Base-by-base conservation (phyloP, 1,284 basidiomycete species). In the Leccinum huronense region DNA sequence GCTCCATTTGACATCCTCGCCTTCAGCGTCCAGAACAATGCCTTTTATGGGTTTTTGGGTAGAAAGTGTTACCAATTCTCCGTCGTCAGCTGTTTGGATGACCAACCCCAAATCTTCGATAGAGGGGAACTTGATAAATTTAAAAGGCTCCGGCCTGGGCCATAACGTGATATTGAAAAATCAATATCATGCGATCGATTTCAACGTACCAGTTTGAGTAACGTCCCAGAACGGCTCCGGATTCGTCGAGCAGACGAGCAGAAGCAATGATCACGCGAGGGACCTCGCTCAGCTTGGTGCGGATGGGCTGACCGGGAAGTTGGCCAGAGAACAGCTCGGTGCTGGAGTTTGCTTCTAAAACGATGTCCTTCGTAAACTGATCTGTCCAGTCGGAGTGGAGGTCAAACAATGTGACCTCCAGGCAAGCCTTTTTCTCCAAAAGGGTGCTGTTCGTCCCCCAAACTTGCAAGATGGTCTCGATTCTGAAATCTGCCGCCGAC, bases 371-470 rank as follows among this genome's bases (percentile, higher is more conserved):
- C 23, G 76, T 70, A 78, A 81, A 86, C 19, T 71, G 79, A 58
- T 87, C 80, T 33, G 76, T 82, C 84, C 86, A 87, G 59, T 84
- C 79, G 33, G 87, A 81, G 60, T 84, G 74, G 57, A 92, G 75
- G 72, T 94, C 89, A 73, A 90, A 94, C 5, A 84, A 82, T 31
- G 83, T 83, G 56, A 95, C 82, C 67, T 90, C 86, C 64, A 95
- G 79, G 16, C 75, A 84, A 38, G 79, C 87, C 16, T 77, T 76
- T 73, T 87, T 87, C 68, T 83, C 79, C 30, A 75, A 61, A 13
- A 93, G 78, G 7, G 86, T 88, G 70, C 86, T 87, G 78, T 94
- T 95, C 62, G 91, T 91, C 9, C 85, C 93, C 94, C 94, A 95
- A 53, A 95, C 82, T 75, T 94, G 86, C 60, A 94, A 76, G 64